Base-by-base conservation (phyloP, 352 stramenopile species). In the Globisporangium lucens region DNA sequence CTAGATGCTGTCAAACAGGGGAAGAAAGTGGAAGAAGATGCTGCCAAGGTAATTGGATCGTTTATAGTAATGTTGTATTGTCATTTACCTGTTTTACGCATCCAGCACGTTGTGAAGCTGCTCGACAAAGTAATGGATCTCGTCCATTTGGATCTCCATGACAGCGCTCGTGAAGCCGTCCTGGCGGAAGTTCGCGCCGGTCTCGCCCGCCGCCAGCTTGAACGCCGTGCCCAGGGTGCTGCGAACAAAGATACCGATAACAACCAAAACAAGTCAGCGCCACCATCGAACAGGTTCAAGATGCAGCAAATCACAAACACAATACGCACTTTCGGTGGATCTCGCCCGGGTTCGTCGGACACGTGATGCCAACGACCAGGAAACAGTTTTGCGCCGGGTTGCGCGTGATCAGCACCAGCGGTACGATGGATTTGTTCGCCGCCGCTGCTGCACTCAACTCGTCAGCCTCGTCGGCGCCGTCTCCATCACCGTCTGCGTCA, bases 61-160 rank as follows among this genome's bases (percentile, higher is more conserved):
- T 51, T 51, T 51, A 51, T 51, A 51, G 43, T 51, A 1, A 12
- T 24, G 5, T n/a, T 24, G 9, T 47, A 3, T 1, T 60, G 20
- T 6, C 22, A 17, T 17, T 60, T 46, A 35, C 30, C 33, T 60
- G 17, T 9, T 70, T 76, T 89, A 95, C 9, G 87, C 87, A 68
- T 97, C 89, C 13, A 97, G 74, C 24, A 94, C 81, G 69, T 94
- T 98, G 82, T 98, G 93, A 8, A 99, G 76, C 66, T 98, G 93
- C 76, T 99, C 96, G 69, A 98, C 87, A 75, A 99, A 99, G 72
- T 93, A 94, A 70, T 98, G 91, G 62, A 98, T 97, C 76, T 98
- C 89, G 56, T 96, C 86, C 58, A 89, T 95, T 64, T 92, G 84
- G 56, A 99, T 97, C 81, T 99, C 94, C 66, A 99, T 96, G 4